Evolutionary conservation across 352 stramenopile genomes (phyloP).

Genomic region (Phytophthora nicotianae): DNA sequence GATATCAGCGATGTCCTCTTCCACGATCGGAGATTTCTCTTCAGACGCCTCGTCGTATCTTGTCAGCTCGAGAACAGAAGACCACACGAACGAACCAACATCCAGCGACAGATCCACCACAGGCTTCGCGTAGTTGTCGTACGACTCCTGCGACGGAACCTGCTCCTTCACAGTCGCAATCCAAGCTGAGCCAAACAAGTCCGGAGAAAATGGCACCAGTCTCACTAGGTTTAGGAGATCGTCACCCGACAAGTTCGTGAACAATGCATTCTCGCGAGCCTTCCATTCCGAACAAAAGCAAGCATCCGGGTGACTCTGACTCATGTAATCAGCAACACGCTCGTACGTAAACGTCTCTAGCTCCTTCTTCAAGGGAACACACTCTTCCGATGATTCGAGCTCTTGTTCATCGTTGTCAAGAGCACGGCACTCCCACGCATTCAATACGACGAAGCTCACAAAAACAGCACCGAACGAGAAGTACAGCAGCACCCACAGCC

Average conservation of each 20-base stretch:
- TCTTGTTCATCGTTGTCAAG: constrained; percentile 30
- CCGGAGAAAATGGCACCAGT: constrained; percentile 53
- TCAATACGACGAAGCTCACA: constrained; percentile 38
- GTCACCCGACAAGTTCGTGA: constrained; percentile 26
- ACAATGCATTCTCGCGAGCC: constrained; percentile 36
- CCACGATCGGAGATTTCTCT: constrained; percentile 1
- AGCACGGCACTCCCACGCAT: constrained; percentile 39
- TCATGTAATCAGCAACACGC: constrained; percentile 30
- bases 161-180: constrained; percentile 40
- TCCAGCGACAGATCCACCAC: constrained; percentile 42
- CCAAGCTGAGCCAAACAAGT: constrained; percentile 39
- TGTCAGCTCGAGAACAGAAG: constrained; percentile 29
- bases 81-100: constrained; percentile 33
- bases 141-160: constrained; percentile 37
- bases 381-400: constrained; percentile 28
- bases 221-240: constrained; percentile 33
- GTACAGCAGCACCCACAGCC: constrained; percentile 35
- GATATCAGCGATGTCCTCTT: constrained; percentile 3
- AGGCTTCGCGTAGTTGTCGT: constrained; percentile 43
- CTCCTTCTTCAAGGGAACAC: constrained; percentile 32
- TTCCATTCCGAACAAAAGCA: constrained; percentile 61
- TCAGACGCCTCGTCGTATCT: constrained; percentile 11
- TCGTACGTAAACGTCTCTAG: constrained; percentile 42
- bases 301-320: constrained; percentile 34
- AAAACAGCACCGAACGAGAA: constrained; percentile 39